A percentile compares a stretch with the other conserved stretches of the same genome.
phyloP scores from a whole-genome alignment of 495 filamentous ascomycete genomes.

The Neurospora sp. region DNA sequence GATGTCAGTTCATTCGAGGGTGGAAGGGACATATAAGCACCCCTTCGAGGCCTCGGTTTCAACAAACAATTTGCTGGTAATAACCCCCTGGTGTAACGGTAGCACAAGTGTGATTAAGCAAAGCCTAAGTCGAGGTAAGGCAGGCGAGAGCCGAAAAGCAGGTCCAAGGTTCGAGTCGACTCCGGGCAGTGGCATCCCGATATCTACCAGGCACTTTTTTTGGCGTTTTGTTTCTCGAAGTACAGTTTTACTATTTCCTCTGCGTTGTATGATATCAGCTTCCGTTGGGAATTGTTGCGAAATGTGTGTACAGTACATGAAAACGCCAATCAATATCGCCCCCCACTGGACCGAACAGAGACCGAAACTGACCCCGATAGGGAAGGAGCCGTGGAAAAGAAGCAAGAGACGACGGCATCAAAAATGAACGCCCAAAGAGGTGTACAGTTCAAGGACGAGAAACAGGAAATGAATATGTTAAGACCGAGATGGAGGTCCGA shows the following conservation, averaged over 20 bases:
- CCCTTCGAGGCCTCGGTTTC: background rate
- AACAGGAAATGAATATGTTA: background rate
- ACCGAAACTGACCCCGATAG: background rate
- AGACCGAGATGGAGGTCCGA: background rate
- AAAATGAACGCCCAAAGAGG: background rate
- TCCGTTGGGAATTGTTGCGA: background rate
- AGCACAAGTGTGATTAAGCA: background rate
- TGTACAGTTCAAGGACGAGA: background rate
- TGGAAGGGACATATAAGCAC: background rate
- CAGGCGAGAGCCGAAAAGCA: too few species aligned
- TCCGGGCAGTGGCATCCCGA: background rate
- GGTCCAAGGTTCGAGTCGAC: too few species aligned
- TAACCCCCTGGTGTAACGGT: background rate
- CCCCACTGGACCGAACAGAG: background rate
- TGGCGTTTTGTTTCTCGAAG: background rate
- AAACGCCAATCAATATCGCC: background rate
- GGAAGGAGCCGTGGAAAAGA: background rate
- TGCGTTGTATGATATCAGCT: background rate
- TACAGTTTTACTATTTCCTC: background rate
- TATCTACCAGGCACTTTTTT: background rate
- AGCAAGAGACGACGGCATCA: background rate
- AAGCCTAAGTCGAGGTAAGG: too few species aligned
- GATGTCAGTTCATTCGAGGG: too few species aligned
- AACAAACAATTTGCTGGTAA: background rate
- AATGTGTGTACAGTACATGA: background rate